Percentiles rank a stretch among this genome's conserved stretches.
Conservation (phyloP, 768 basidiomycete genomes). For the Rhodosporidiobolus odoratus region DNA sequence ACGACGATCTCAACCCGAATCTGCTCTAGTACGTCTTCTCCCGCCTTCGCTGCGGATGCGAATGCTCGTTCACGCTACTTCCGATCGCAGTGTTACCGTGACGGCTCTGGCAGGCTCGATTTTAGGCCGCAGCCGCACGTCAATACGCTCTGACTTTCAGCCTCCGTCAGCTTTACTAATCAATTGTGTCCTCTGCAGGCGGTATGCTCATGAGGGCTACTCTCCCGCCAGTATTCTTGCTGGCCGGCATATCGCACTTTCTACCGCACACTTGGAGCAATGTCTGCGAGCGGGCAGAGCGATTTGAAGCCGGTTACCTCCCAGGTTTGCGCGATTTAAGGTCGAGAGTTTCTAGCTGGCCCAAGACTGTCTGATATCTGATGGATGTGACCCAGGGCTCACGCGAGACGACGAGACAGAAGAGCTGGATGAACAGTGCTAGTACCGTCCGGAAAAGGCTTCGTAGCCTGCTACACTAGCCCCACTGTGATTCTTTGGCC, state of each 20-base stretch:
- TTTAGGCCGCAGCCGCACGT: slow-evolving; percentile 65
- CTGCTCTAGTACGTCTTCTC: slow-evolving; percentile 58
- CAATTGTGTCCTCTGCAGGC: slow-evolving; percentile 30
- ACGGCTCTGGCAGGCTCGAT: slow-evolving; percentile 83
- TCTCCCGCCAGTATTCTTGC: slow-evolving; percentile 69
- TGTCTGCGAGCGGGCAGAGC: slow-evolving; percentile 59
- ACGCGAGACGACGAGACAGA: too few relatives aligned
- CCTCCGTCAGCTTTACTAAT: background rate
- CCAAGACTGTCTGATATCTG: too few relatives aligned
- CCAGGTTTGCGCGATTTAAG: slow-evolving; percentile 51
- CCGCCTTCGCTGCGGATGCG: background rate
- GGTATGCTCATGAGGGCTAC: slow-evolving; percentile 61
- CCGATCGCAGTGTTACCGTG: slow-evolving; percentile 58
- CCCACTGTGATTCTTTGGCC: too few relatives aligned
- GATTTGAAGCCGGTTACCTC: slow-evolving; percentile 65
- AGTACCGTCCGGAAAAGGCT: too few relatives aligned
- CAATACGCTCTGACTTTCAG: background rate
- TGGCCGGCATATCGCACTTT: slow-evolving; percentile 71
- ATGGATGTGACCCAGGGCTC: too few relatives aligned
- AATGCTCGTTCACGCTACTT: background rate
- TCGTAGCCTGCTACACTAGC: too few relatives aligned
- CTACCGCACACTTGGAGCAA: slow-evolving; percentile 75
- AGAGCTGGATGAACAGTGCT: too few relatives aligned
- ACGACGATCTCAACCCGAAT: slow-evolving; percentile 82
- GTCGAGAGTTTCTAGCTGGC: too few relatives aligned